phyloP scores from a whole-genome alignment of 2,329 filamentous ascomycete genomes.

The Nothophaeocryptopus gaeumannii region DNA sequence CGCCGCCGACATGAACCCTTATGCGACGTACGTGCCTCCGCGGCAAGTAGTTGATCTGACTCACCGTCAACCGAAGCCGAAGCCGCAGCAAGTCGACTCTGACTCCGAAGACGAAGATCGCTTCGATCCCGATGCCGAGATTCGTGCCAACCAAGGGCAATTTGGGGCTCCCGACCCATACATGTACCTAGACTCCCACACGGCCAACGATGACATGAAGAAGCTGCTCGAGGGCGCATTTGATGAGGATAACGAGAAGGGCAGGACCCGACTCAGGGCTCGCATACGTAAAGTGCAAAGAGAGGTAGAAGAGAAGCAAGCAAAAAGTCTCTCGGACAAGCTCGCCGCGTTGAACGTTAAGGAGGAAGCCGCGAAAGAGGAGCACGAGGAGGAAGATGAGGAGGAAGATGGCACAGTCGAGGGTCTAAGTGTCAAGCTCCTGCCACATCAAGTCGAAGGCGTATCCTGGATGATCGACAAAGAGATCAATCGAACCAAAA shows the following conservation, averaged over 20 bases:
- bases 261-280: constrained; percentile 43
- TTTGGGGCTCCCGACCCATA: constrained; percentile 56
- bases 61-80: constrained; percentile 4
- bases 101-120: constrained; percentile 39
- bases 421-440: constrained; percentile 79
- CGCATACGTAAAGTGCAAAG: constrained; percentile 44
- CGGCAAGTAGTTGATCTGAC: constrained; percentile 51
- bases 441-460: constrained; percentile 92
- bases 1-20: constrained; percentile 14
- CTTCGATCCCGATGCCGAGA: constrained; percentile 48
- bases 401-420: constrained; percentile 65
- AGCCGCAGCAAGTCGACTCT: constrained; percentile 21
- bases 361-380: constrained; percentile 44
- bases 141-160: constrained; percentile 44
- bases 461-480: constrained; percentile 94
- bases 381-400: constrained; percentile 42
- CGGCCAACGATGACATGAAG: constrained; percentile 75
- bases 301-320: constrained; percentile 31
- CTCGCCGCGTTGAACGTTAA: constrained; percentile 48
- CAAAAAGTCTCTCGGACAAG: constrained; percentile 43
- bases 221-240: constrained; percentile 77
- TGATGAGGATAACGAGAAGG: constrained; percentile 66
- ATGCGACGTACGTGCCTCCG: constrained; percentile 21
- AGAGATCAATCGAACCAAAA: constrained; percentile 82
- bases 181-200: constrained; percentile 66